These are phyloP conservation scores for Aspergillus tanneri DNA, from an alignment of 2,329 filamentous ascomycete genomes.

Conservation along the genomic window DNA sequence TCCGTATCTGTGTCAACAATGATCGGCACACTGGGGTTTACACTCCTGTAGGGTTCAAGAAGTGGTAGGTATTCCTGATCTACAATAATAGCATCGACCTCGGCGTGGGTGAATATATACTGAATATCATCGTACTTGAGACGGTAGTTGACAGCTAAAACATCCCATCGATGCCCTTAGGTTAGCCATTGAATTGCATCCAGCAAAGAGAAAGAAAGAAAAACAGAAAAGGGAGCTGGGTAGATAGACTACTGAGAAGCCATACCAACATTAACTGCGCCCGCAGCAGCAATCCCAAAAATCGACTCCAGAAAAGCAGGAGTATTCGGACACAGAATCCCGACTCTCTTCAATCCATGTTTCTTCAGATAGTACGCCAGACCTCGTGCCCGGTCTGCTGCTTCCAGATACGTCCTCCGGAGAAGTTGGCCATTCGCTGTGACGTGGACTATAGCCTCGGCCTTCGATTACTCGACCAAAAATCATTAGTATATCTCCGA, in stretches of 20 bases:
- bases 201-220: neutral
- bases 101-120: conserved; percentile 86
- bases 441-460: conserved; percentile 79
- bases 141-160: conserved; percentile 65
- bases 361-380: conserved; percentile 84
- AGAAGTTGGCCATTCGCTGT: conserved; percentile 74
- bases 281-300: conserved; percentile 81
- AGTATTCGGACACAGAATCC: conserved; percentile 87
- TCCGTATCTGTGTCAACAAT: conserved; percentile 86
- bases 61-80: conserved; percentile 76
- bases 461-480: conserved; percentile 45
- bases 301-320: conserved; percentile 90
- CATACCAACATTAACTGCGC: conserved; percentile 69
- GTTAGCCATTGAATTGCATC: neutral
- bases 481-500: neutral
- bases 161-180: too few species aligned
- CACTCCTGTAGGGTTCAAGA: conserved; percentile 63
- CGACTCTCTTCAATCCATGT: conserved; percentile 71
- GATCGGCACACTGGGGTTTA: conserved; percentile 64
- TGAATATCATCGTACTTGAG: conserved; percentile 80
- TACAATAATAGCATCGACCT: conserved; percentile 82
- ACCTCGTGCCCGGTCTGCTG: conserved; percentile 81
- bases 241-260: too few species aligned
- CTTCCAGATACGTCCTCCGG: conserved; percentile 73
- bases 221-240: neutral